Conservation (phyloP, 2,329 filamentous ascomycete species). For the Fusarium compactum region DNA sequence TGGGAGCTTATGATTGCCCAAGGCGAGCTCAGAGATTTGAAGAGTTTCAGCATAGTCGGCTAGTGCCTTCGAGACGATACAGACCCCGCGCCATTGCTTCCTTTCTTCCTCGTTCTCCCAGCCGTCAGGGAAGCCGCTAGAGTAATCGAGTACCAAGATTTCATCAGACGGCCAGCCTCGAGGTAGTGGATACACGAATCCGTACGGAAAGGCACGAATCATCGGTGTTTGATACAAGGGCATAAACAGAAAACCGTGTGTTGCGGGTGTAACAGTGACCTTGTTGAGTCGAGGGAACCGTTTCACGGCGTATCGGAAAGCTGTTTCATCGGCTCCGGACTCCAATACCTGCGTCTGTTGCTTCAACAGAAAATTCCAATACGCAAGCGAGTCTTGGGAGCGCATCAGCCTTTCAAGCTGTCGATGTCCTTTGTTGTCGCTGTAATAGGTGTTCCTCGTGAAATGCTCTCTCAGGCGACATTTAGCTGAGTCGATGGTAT, state of each 20-base stretch:
- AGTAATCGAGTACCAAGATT: not conserved
- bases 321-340: not conserved
- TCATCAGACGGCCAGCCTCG: not conserved
- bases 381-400: not conserved
- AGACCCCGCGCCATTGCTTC: constrained; percentile 4
- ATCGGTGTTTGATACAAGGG: constrained; percentile 19
- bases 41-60: not conserved
- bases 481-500: not conserved
- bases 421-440: not conserved
- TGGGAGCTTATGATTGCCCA: not conserved
- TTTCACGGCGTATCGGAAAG: not conserved
- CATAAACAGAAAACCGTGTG: not conserved
- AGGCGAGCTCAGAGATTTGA: not conserved
- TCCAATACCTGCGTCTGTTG: not conserved
- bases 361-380: not conserved
- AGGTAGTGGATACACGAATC: not conserved
- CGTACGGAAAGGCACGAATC: constrained; percentile 4
- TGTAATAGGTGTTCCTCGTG: not conserved
- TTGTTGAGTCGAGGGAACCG: not conserved
- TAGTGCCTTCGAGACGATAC: not conserved
- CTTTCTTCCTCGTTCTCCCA: not conserved
- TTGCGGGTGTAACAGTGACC: not conserved
- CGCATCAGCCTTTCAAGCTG: not conserved
- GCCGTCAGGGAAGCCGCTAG: not conserved
- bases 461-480: not conserved